Percentiles rank a stretch among this genome's conserved stretches.
These are phyloP conservation scores for Phytophthora capsici DNA, from an alignment of 352 stramenopile genomes.

Conservation along the genomic window DNA sequence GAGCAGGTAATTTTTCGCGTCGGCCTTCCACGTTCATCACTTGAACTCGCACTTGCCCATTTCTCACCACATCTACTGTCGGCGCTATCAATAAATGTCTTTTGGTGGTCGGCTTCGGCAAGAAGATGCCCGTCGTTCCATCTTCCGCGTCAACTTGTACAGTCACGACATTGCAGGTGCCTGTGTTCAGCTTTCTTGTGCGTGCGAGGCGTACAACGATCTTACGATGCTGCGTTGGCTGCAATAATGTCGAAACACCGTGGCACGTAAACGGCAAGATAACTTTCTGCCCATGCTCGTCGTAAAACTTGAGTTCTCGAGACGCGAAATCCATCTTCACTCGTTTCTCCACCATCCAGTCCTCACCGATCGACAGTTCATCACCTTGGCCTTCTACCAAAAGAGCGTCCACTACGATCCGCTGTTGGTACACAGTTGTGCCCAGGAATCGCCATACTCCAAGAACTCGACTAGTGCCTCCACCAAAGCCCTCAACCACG, in stretches of 20 bases:
- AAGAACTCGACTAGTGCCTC: no score
- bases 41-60: not conserved
- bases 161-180: not conserved
- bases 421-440: no score
- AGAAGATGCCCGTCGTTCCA: slow-evolving; percentile 6
- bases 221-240: no score
- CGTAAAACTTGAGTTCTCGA: not conserved
- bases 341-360: no score
- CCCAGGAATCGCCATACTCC: no score
- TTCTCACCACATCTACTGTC: not conserved
- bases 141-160: slow-evolving; percentile 4
- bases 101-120: not conserved
- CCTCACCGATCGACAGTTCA: no score
- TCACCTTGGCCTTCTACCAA: no score
- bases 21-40: slow-evolving; percentile 26
- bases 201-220: not conserved
- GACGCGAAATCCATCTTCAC: no score
- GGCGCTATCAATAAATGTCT: slow-evolving; percentile 14
- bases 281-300: not conserved
- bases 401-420: no score
- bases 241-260: not conserved
- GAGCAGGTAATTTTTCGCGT: not conserved
- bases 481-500: no score
- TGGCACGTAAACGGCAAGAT: not conserved
- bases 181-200: slow-evolving; percentile 10